These are phyloP conservation scores for Chalaropsis thielavioides DNA, from an alignment of 2,329 filamentous ascomycete genomes.

Conservation along the genomic window DNA sequence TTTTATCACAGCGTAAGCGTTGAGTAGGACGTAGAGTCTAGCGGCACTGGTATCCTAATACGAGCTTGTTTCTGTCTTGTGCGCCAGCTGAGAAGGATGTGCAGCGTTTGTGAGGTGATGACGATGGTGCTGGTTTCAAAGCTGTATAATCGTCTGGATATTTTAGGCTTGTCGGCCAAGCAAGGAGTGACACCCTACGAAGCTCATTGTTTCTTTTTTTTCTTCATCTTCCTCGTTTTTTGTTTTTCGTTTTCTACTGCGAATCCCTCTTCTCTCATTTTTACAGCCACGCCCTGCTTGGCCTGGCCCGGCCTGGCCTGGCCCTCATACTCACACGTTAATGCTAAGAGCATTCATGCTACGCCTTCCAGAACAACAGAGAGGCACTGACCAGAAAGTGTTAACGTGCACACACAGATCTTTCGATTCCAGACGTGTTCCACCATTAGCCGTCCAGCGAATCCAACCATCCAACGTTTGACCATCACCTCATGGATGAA, in stretches of 20 bases:
- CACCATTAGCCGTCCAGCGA: background rate
- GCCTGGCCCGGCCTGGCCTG: no score
- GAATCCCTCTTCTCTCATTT: background rate
- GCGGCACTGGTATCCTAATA: background rate
- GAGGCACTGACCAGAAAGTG: background rate
- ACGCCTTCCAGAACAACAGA: background rate
- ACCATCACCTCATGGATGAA: background rate
- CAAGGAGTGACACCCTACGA: background rate
- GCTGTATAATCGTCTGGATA: background rate
- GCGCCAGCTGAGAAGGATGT: background rate
- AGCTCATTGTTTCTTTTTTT: no score
- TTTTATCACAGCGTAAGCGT: background rate
- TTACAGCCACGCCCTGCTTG: background rate
- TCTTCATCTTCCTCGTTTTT: no score
- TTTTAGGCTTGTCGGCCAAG: background rate
- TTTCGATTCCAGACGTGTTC: conserved; percentile 1
- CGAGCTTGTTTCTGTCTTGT: background rate
- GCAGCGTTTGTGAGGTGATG: background rate
- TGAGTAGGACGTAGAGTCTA: background rate
- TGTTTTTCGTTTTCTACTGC: background rate
- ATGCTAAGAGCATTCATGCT: background rate
- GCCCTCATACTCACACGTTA: background rate
- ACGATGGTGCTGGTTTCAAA: background rate
- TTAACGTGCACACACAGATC: background rate
- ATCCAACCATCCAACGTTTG: background rate